Base-by-base conservation (phyloP, 2,329 filamentous ascomycete species). In the Fulvia fulva region DNA sequence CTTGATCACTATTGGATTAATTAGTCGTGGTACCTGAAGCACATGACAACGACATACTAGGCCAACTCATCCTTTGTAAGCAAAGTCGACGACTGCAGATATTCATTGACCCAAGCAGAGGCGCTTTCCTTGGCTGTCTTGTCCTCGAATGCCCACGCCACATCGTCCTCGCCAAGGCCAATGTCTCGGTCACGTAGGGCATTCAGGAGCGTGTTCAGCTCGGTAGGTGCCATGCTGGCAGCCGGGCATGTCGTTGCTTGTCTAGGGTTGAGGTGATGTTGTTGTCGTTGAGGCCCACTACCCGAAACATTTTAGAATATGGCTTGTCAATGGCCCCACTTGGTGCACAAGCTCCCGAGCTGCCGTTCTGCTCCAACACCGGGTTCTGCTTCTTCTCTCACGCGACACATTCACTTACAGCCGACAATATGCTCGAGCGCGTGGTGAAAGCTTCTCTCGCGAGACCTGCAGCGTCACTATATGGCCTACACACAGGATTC, bases 11-110 rank as follows among this genome's bases (percentile, higher is more conserved):
- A 21, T 16, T 21, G 6, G 44, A 16, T 8, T 43, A 1, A 51
- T 30, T 12, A 47, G 44, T 11, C 22, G 25, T 6, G 25, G 28
- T 25, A n/a, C 21, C 12, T 5, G n/a, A 9, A 47, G 3, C 21
- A n/a, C 3, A 25, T 23, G 2, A 47, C 8, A 19, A 14, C 23
- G 23, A 68, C 74, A 43, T 69, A 80, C 78, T 81, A 71, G 30
- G 76, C 73, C 32, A 78, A 63, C 60, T 82, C 80, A 45, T 82
- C 79, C 56, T 74, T 75, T 16, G 74, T 80, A 52, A 82, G 68
- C 9, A 82, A 66, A 0, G 77, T 80, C 5, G 74, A 67, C 21
- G 74, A 66, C n/a, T 75, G 69, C 26, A 82, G 67, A 67, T 80
- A 79, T 57, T 78, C 74, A 8, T 76, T 68, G 12, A 81, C 75